Percentiles rank a stretch among this genome's conserved stretches.
These are phyloP conservation scores for Isabelozyma gotoi DNA, from an alignment of 805 yeast species.

Conservation along the genomic window DNA sequence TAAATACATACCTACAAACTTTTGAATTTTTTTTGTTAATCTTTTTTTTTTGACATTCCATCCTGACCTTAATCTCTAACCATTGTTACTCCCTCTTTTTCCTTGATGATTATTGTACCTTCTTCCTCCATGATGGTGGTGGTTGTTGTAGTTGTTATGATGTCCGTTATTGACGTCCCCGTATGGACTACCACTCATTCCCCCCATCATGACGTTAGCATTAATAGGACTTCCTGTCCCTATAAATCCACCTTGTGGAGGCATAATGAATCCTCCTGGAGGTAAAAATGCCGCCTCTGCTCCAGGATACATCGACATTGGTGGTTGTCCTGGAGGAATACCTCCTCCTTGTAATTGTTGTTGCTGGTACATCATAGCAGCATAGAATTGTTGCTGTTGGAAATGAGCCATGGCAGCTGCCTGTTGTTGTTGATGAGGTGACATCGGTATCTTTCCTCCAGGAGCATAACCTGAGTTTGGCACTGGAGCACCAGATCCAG, in stretches of 20 bases:
- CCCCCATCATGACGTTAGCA: conserved; percentile 23
- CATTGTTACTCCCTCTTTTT: conserved; percentile 2
- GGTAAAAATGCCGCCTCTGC: conserved; percentile 31
- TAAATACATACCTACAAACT: neutral
- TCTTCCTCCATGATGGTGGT: conserved; percentile 7
- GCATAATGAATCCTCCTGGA: conserved; percentile 35
- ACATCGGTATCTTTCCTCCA: conserved; percentile 15
- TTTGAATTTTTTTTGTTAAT: too few species aligned
- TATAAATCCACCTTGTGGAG: conserved; percentile 23
- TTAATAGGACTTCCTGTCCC: conserved; percentile 28
- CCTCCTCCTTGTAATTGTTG: too few species aligned
- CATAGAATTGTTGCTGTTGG: conserved; percentile 38
- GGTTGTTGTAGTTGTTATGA: conserved; percentile 3
- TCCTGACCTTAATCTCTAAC: neutral
- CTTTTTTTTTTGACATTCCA: neutral
- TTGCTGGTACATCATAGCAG: too few species aligned
- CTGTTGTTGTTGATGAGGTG: conserved; percentile 31
- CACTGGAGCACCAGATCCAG: conserved; percentile 17
- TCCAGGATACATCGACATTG: conserved; percentile 31
- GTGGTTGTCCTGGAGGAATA: conserved; percentile 34
- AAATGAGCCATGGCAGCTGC: conserved; percentile 33
- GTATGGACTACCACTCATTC: conserved; percentile 6
- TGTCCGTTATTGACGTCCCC: conserved; percentile 5
- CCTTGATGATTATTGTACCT: conserved; percentile 10
- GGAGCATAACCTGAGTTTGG: conserved; percentile 13